Evolutionary conservation across 441 rosid genomes (phyloP).

Genomic region (Jatropha podagrica): DNA sequence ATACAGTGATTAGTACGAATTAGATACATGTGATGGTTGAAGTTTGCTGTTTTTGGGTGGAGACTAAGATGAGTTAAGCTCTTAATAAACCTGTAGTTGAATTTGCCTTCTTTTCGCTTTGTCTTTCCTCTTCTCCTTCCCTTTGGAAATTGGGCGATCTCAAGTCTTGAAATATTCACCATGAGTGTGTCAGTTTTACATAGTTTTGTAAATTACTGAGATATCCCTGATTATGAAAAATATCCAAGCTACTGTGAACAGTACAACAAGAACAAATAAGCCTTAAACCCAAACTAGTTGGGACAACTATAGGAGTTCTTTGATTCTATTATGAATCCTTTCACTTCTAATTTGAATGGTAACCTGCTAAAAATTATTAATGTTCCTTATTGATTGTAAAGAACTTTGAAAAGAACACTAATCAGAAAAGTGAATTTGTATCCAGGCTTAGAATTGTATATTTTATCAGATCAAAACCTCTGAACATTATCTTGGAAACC

Average conservation of each 20-base stretch:
- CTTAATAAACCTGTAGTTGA: background rate
- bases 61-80: background rate
- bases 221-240: too few species aligned
- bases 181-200: background rate
- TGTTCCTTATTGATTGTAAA: background rate
- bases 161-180: background rate
- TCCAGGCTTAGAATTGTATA: background rate
- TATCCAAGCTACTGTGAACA: too few species aligned
- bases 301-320: too few species aligned
- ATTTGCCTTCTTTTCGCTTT: background rate
- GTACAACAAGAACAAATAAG: too few species aligned
- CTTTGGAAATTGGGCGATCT: background rate
- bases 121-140: background rate
- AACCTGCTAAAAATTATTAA: too few species aligned
- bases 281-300: too few species aligned
- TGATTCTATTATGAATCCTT: too few species aligned
- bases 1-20: background rate
- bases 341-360: too few species aligned
- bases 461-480: background rate
- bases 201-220: background rate
- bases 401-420: background rate
- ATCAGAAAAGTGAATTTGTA: background rate
- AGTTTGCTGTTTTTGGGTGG: background rate
- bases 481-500: background rate
- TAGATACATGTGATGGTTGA: slow-evolving; percentile 8